Conservation (phyloP, 495 filamentous ascomycete species). For the Tuber aestivum region DNA sequence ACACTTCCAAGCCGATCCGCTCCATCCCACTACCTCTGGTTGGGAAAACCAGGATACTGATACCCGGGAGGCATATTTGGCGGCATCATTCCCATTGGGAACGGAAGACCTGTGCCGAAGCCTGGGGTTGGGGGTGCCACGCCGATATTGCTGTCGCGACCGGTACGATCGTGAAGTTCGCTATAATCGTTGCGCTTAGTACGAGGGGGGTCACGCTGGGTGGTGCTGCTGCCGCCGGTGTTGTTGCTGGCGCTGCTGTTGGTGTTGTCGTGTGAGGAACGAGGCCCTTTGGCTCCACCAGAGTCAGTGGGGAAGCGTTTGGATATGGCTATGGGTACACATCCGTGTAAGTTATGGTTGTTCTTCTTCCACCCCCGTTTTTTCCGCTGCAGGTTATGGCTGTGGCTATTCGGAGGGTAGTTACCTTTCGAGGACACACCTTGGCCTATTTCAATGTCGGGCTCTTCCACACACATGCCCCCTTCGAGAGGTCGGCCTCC, state of each 20-base stretch:
- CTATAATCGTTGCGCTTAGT: constrained; percentile 38
- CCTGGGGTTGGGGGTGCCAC: constrained; percentile 42
- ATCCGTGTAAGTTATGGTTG: constrained; percentile 6
- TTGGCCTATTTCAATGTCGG: constrained; percentile 96
- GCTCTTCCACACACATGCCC: constrained; percentile 89
- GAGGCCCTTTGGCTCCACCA: constrained; percentile 41
- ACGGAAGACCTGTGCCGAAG: constrained; percentile 41
- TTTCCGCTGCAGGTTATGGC: neutral
- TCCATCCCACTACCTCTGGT: constrained; percentile 9
- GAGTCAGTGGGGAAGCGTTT: constrained; percentile 43
- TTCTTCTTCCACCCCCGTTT: neutral
- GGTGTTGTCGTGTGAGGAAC: constrained; percentile 36
- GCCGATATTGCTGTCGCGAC: constrained; percentile 39
- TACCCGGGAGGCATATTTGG: constrained; percentile 36
- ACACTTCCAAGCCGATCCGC: neutral
- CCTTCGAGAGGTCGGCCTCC: constrained; percentile 73
- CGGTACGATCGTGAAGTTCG: constrained; percentile 36
- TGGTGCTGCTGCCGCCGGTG: constrained; percentile 23
- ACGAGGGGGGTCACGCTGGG: constrained; percentile 31
- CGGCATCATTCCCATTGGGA: constrained; percentile 37
- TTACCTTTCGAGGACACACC: constrained; percentile 81
- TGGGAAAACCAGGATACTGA: constrained; percentile 33
- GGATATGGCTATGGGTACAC: constrained; percentile 36
- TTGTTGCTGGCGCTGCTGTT: neutral
- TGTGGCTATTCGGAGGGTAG: neutral